A percentile compares a stretch with the other conserved stretches of the same genome.
Conservation (phyloP, 805 yeast species). For the Saturnispora sekii region DNA sequence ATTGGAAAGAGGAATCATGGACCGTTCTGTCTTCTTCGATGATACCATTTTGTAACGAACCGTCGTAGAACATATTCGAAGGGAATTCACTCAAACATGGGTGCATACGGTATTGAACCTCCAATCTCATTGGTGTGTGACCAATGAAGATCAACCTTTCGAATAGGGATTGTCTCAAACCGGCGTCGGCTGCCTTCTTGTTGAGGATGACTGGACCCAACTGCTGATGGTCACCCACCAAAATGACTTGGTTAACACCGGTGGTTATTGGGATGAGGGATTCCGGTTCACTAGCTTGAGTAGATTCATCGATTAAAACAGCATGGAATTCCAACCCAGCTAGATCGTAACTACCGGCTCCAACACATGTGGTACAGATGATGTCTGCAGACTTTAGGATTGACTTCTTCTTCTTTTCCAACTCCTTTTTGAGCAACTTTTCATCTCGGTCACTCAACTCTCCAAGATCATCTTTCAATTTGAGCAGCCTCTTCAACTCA, state of each 20-base stretch:
- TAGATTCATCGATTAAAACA: slow-evolving; percentile 84
- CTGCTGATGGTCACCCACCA: slow-evolving; percentile 93
- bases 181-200: slow-evolving; percentile 75
- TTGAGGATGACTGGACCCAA: slow-evolving; percentile 86
- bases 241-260: slow-evolving; percentile 80
- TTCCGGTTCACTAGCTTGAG: slow-evolving; percentile 93
- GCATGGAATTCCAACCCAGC: slow-evolving; percentile 50
- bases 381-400: slow-evolving; percentile 51
- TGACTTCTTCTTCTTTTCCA: slow-evolving; percentile 32
- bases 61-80: slow-evolving; percentile 87
- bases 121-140: slow-evolving; percentile 74
- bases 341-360: slow-evolving; percentile 75
- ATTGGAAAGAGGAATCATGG: slow-evolving; percentile 58
- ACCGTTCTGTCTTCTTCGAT: slow-evolving; percentile 61
- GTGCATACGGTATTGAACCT: slow-evolving; percentile 93
- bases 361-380: slow-evolving; percentile 85
- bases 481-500: slow-evolving; percentile 48
- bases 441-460: slow-evolving; percentile 53
- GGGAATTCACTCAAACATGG: slow-evolving; percentile 83
- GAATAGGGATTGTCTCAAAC: slow-evolving; percentile 76
- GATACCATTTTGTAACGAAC: slow-evolving; percentile 85
- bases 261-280: slow-evolving; percentile 79
- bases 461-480: slow-evolving; percentile 54
- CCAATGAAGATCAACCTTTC: slow-evolving; percentile 79
- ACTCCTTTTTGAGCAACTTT: slow-evolving; percentile 26